Evolutionary conservation across 2,329 filamentous ascomycete species (phyloP), one percentile per base, ranked within the genome.

Genomic region (Fulvia fulva): DNA sequence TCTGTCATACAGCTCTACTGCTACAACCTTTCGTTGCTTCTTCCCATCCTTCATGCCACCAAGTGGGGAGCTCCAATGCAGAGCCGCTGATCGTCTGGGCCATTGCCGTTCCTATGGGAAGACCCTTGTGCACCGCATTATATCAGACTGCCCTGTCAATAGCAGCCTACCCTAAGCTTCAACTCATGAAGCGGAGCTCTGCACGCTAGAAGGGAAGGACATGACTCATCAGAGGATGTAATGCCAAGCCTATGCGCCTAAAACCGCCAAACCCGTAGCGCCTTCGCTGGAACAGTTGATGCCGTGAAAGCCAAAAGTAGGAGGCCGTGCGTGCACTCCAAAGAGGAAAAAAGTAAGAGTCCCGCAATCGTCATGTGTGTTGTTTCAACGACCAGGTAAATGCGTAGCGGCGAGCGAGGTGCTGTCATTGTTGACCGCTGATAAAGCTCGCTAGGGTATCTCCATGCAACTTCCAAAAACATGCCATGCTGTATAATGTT

Each of bases 401-500:
- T 4, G 37, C 37, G 37, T 19, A 19, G 16, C 37, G 37, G 37
- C 16, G 37, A 41, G 37, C 37, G 37, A 41, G 37, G 37, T 47
- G 21, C 44, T 23, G 44, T 47, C 44, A 21, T n/a, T 26, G 44
- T 22, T 47, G 25, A 47, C 44, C n/a, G 44, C 44, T 14, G 14
- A 25, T 47, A 26, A 26, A 25, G 47, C 47, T 50, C 47, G 26
- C 47, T 32, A 12, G 47, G 46, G 47, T 50, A 50, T 50, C 25
- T 50, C 47, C 47, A 32, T 50, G 47, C 47, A 50, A 30, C 25
- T 47, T 47, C 26, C 47, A 9, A 28, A n/a, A 50, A 16, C 23
- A 50, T 50, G 25, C 47, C 47, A 50, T 50, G 47, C 44, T 50
- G 47, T 50, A 30, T 28, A 6, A 32, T 50, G 16, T 28, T 50